A percentile compares a stretch with the other conserved stretches of the same genome.
phyloP scores from a whole-genome alignment of 139 green algal genomes.

The Tetraselmis striata region DNA sequence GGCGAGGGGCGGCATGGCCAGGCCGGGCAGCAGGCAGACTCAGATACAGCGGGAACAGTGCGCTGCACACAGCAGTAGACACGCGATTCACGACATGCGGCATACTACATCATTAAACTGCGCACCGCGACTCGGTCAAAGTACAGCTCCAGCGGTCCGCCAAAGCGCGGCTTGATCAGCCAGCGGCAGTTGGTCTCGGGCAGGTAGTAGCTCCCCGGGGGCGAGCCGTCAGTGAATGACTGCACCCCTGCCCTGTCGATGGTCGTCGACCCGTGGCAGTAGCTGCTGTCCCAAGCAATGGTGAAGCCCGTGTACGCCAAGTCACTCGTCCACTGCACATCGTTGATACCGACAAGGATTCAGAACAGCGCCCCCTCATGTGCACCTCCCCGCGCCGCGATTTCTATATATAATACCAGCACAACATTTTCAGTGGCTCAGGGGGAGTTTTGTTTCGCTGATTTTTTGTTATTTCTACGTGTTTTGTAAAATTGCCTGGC shows the following conservation, averaged over 20 bases:
- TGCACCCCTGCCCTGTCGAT: neutral
- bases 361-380: neutral
- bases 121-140: neutral
- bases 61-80: neutral
- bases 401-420: too few species aligned
- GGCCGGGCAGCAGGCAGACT: neutral
- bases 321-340: neutral
- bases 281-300: neutral
- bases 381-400: too few species aligned
- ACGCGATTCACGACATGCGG: too few species aligned
- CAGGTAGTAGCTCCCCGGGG: neutral
- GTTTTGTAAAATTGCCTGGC: neutral
- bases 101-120: neutral
- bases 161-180: neutral
- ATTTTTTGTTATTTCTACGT: neutral
- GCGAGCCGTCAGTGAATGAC: neutral
- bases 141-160: neutral
- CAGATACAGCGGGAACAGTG: neutral
- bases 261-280: neutral
- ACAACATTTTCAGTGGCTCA: neutral
- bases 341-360: too few species aligned
- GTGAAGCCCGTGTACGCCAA: neutral
- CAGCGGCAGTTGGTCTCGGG: neutral
- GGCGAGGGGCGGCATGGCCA: neutral
- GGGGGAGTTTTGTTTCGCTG: neutral